These are phyloP conservation scores for Alloascoidea africana DNA, from an alignment of 805 yeast genomes.

Conservation along the genomic window DNA sequence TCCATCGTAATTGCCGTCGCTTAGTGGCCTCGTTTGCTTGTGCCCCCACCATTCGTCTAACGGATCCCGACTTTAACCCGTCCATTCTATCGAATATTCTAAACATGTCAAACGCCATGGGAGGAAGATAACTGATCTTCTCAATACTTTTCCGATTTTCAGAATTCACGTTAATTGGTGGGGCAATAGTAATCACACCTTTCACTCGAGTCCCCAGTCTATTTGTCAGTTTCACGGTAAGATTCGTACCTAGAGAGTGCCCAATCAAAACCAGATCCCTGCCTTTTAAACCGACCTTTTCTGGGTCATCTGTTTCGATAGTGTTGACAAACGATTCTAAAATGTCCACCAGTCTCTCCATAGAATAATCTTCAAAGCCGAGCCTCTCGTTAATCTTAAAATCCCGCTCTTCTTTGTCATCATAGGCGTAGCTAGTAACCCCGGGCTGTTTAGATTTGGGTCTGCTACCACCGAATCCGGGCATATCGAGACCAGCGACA, in stretches of 20 bases:
- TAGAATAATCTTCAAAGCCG: constrained; percentile 22
- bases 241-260: constrained; percentile 61
- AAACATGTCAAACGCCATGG: constrained; percentile 32
- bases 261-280: constrained; percentile 32
- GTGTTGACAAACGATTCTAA: constrained; percentile 21
- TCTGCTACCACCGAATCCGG: constrained; percentile 59
- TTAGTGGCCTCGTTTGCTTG: constrained; percentile 10
- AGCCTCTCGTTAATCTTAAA: constrained; percentile 2
- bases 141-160: constrained; percentile 1
- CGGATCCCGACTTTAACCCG: constrained; percentile 47
- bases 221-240: constrained; percentile 30
- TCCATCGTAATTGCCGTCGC: constrained; percentile 52
- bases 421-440: background rate
- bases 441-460: constrained; percentile 6
- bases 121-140: constrained; percentile 15
- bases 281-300: constrained; percentile 10
- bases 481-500: constrained; percentile 62
- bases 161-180: constrained; percentile 15
- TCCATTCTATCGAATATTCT: constrained; percentile 45
- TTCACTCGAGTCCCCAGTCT: constrained; percentile 12
- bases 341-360: constrained; percentile 23
- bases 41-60: constrained; percentile 33
- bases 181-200: constrained; percentile 19
- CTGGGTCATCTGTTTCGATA: constrained; percentile 19
- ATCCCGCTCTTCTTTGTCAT: background rate